Conservation (phyloP, 1,284 basidiomycete species). For the Tilletiopsis washingtonensis region DNA sequence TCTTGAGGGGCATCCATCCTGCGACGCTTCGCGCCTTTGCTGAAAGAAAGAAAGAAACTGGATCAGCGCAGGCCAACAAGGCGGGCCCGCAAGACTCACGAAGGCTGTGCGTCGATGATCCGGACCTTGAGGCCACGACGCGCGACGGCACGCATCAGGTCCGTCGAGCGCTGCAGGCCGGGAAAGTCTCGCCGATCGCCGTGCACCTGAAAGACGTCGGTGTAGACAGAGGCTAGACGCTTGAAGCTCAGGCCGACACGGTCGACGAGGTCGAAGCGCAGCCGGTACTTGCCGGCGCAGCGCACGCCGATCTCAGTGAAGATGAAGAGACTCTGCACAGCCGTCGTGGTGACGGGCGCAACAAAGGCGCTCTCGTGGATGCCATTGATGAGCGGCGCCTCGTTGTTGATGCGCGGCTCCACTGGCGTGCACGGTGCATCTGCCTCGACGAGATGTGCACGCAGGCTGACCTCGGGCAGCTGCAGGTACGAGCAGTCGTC, state of each 20-base stretch:
- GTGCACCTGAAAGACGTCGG: conserved; percentile 17
- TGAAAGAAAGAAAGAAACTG: too few species aligned
- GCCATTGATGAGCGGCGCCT: neutral
- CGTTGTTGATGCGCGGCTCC: neutral
- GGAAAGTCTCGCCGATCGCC: neutral
- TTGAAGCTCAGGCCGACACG: neutral
- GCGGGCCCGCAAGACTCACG: too few species aligned
- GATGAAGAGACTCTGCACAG: conserved; percentile 22
- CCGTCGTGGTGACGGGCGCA: neutral
- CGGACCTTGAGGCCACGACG: conserved; percentile 5
- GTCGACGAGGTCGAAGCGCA: conserved; percentile 25
- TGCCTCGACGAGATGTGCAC: neutral
- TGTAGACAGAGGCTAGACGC: conserved; percentile 1
- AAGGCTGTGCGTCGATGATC: neutral
- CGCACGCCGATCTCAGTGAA: conserved; percentile 32
- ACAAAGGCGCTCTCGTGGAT: neutral
- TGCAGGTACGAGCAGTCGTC: neutral
- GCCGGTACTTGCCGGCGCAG: conserved; percentile 17
- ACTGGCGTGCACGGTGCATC: neutral
- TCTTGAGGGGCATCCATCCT: too few species aligned
- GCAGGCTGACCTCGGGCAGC: neutral
- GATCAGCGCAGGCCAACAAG: too few species aligned
- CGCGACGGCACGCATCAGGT: conserved; percentile 2
- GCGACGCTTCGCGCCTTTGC: too few species aligned
- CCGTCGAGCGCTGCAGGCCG: neutral